Base-by-base conservation (phyloP, 768 basidiomycete genomes). In the Leccinum aurantiacum region DNA sequence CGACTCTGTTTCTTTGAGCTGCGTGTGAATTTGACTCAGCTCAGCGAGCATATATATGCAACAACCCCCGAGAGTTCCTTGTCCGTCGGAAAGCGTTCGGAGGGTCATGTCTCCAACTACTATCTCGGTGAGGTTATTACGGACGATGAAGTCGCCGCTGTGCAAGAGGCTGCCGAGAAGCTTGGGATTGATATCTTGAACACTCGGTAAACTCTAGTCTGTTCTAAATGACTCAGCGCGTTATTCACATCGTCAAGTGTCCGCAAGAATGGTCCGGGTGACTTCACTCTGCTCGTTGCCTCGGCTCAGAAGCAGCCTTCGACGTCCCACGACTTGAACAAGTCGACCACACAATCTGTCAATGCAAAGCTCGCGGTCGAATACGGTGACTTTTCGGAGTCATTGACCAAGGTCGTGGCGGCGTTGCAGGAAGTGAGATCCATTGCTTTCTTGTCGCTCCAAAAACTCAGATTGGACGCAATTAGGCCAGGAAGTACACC, bases 91-190 rank as follows among this genome's bases (percentile, higher is more conserved):
- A 93, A 94, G 71, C 89, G 87, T 48, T 79, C 74, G 56, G 78
- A 84, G 22, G 93, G 93, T 1, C 91, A 94, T 60, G 70, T 91
- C 55, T 90, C 88, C 31, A 91, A 93, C 70, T 95, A 95, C 73
- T 95, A 95, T 69, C 84, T 88, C 27, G 91, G 91, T 1, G 81
- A 89, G 60, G 70, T 81, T 10, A 84, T 89, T 22, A 80, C 82
- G n/a, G 89, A 93, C 60, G 84, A 84, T 0, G 93, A 94, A 69
- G 91, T 93, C 6, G 84, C 85, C 24, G 80, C 81, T 1, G 82
- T 95, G 24, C 93, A 94, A 71, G 78, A 77, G 8, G 86, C 86
- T 1, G 87, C 90, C 3, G 93, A 95, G 74, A 84, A 84, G 61
- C 78, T 89, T 29, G 84, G 80, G n/a, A 71, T 95, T 53, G 88